Base-by-base conservation (phyloP, 306 rosid genomes). In the Abrus precatorius region DNA sequence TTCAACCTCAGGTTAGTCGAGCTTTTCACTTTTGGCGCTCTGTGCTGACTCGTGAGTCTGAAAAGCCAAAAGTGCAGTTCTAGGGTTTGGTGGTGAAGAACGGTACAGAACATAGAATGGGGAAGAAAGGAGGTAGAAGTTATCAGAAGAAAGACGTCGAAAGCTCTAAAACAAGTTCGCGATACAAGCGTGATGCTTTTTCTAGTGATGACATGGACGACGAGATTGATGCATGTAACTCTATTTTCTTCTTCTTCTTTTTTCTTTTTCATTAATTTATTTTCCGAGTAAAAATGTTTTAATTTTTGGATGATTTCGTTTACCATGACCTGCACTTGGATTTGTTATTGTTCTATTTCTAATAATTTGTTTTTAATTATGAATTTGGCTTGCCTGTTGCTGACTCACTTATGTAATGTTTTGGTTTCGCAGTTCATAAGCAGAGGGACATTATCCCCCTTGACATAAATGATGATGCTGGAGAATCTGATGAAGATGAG, bases 181-280 rank as follows among this genome's bases (percentile, higher is more conserved):
- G 44, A 0, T 55, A 70, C 8, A 61, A 82, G 20, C 82, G 69
- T 14, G 68, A 67, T 52, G 74, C 34, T 5, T 78, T 78, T 54
- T 55, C 82, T 3, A 54, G 74, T 9, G 87, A 87, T 34, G 93
- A 88, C 66, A 91, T 95, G 93, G 94, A 93, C 72, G 97, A 95
- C 62, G 97, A 93, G 69, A 88, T 95, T 65, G 99, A 95, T 84
- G 87, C 91, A 20, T 95, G 99, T 95, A 88, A 81, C 81, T 83
- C 55, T 13, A 7, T 66, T 33, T 76, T 54, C 6, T 13, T 69
- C 12, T 0, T 41, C 34, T 5, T 48, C 33, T 1, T 20, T 3
- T 52, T 57, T 0, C 6, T 27, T 13, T 0, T 7, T 52, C 34
- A 4, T 12, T n/a, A 6, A 9, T 73, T 47, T 60, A 6, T 30